phyloP scores from a whole-genome alignment of 192 early-diverging fungal genomes.

The Podila epigama region DNA sequence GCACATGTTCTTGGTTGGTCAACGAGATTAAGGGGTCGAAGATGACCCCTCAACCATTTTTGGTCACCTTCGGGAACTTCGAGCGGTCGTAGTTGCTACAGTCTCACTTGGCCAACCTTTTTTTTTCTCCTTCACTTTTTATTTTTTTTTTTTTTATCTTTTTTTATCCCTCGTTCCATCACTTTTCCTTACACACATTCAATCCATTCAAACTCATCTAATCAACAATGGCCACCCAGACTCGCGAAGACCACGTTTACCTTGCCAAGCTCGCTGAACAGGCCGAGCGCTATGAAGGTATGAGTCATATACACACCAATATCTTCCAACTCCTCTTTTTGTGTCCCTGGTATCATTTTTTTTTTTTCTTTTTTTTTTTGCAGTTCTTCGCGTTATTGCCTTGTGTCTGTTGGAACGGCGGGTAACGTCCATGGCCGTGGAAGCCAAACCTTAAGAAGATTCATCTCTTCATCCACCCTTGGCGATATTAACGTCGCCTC shows the following conservation, averaged over 20 bases:
- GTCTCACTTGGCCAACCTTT: too few species aligned
- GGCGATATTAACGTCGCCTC: too few species aligned
- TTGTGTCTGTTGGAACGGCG: too few species aligned
- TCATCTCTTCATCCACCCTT: too few species aligned
- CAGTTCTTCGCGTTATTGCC: too few species aligned
- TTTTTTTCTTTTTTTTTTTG: neutral
- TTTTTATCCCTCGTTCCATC: neutral
- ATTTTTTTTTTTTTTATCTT: neutral
- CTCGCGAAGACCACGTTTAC: slow-evolving; percentile 74
- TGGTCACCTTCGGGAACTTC: slow-evolving; percentile 2
- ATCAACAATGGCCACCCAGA: slow-evolving; percentile 8
- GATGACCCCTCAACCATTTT: neutral
- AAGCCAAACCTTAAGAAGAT: too few species aligned
- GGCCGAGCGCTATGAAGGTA: slow-evolving; percentile 98
- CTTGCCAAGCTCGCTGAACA: slow-evolving; percentile 98
- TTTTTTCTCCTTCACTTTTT: slow-evolving; percentile 2
- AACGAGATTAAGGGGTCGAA: slow-evolving; percentile 1
- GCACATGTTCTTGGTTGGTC: too few species aligned
- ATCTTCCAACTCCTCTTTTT: neutral
- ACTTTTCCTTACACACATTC: neutral
- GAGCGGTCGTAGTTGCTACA: neutral
- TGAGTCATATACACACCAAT: neutral
- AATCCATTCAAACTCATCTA: neutral
- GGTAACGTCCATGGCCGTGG: too few species aligned
- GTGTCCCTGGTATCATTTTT: neutral